These are phyloP conservation scores for Aspergillus saccharolyticus DNA, from an alignment of 495 filamentous ascomycete genomes.

Conservation along the genomic window DNA sequence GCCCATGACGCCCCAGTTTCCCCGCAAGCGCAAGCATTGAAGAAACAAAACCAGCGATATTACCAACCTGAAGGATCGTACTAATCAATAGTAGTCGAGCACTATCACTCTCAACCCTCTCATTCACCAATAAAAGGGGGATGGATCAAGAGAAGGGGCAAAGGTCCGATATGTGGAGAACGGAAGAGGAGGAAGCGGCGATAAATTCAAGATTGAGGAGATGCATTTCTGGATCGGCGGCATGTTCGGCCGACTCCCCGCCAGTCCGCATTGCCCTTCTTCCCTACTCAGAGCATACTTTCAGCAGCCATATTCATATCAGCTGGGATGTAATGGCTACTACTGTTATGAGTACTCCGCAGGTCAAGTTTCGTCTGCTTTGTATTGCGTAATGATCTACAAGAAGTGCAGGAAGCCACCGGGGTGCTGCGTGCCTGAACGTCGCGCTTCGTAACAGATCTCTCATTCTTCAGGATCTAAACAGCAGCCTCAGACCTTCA, in stretches of 20 bases:
- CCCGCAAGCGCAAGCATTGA: not conserved
- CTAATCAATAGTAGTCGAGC: not conserved
- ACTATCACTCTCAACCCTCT: not conserved
- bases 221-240: not conserved
- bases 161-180: not conserved
- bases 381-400: too few species aligned
- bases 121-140: not conserved
- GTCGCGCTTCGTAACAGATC: not conserved
- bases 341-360: not conserved
- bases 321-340: too few species aligned
- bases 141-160: constrained; percentile 1
- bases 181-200: not conserved
- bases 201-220: not conserved
- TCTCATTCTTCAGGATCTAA: not conserved
- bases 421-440: not conserved
- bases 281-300: not conserved
- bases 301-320: too few species aligned
- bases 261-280: constrained; percentile 4
- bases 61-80: not conserved
- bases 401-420: not conserved
- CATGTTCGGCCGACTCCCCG: not conserved
- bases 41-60: not conserved
- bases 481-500: not conserved
- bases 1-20: not conserved
- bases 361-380: too few species aligned